These are phyloP conservation scores for Phytopythium mirpurense DNA, from an alignment of 352 stramenopile species.

Conservation along the genomic window DNA sequence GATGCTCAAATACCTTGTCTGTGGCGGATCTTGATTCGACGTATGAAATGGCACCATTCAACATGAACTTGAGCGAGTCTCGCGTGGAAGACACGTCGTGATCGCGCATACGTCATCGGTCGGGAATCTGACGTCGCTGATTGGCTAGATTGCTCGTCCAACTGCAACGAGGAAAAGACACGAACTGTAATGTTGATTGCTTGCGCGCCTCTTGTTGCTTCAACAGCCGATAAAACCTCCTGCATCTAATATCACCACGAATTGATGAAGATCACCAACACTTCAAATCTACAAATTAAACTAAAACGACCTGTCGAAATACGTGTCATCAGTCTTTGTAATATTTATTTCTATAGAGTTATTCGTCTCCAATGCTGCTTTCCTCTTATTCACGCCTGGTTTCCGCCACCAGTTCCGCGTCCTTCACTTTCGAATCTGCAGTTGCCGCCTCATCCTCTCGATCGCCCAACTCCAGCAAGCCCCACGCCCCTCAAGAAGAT, in stretches of 20 bases:
- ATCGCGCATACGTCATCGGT: constrained; percentile 6
- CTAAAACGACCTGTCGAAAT: constrained; percentile 5
- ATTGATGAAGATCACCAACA: constrained; percentile 1
- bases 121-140: not conserved
- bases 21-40: not conserved
- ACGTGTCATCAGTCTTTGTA: too few relatives aligned
- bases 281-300: too few relatives aligned
- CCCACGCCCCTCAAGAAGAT: constrained; percentile 7
- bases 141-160: constrained; percentile 5
- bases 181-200: constrained; percentile 9
- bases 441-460: constrained; percentile 3
- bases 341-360: too few relatives aligned
- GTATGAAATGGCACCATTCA: not conserved
- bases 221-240: not conserved
- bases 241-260: not conserved
- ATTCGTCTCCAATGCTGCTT: too few relatives aligned
- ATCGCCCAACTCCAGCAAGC: not conserved
- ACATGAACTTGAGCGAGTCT: constrained; percentile 4
- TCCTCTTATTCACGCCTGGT: not conserved
- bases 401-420: not conserved
- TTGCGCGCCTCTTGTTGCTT: constrained; percentile 1
- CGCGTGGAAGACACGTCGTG: constrained; percentile 2
- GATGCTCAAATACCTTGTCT: too few relatives aligned
- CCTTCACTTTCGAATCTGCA: constrained; percentile 23
- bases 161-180: constrained; percentile 13